Percentiles rank a stretch among this genome's conserved stretches.
Evolutionary conservation across 352 stramenopile species (phyloP).

Genomic region (Phytophthora europaea): DNA sequence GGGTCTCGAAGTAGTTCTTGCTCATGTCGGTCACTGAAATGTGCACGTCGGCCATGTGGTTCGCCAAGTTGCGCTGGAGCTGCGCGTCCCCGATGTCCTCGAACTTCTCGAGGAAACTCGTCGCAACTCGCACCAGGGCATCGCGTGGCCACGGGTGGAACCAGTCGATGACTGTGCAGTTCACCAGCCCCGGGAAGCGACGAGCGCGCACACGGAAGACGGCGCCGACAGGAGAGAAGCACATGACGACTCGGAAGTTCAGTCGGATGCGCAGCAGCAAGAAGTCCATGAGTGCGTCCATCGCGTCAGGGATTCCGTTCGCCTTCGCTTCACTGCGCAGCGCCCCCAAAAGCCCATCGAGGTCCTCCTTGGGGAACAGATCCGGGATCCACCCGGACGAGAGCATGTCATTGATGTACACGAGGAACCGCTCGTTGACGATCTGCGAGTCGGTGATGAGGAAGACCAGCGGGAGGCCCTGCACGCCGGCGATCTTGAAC

Average conservation of each 20-base stretch:
- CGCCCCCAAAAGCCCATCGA: slow-evolving; percentile 92
- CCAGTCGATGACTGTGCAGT: slow-evolving; percentile 98
- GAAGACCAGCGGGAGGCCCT: slow-evolving; percentile 96
- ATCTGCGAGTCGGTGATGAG: slow-evolving; percentile 99
- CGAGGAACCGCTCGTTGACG: slow-evolving; percentile 98
- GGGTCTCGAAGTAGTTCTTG: slow-evolving; percentile 95
- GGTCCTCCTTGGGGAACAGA: slow-evolving; percentile 97
- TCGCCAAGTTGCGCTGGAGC: slow-evolving; percentile 93
- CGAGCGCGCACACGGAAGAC: slow-evolving; percentile 96
- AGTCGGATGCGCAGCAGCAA: slow-evolving; percentile 94
- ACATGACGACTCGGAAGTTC: slow-evolving; percentile 98
- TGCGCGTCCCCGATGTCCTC: slow-evolving; percentile 88
- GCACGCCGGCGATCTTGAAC: slow-evolving; percentile 96
- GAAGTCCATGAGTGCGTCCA: slow-evolving; percentile 96
- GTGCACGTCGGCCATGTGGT: slow-evolving; percentile 98
- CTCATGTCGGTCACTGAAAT: slow-evolving; percentile 97
- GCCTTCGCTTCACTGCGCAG: slow-evolving; percentile 97
- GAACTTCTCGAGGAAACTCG: slow-evolving; percentile 96
- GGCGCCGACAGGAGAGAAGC: slow-evolving; percentile 98
- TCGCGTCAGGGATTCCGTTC: slow-evolving; percentile 94
- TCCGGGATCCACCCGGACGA: slow-evolving; percentile 97
- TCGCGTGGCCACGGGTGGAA: slow-evolving; percentile 98
- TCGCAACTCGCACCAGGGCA: slow-evolving; percentile 97
- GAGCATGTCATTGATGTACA: slow-evolving; percentile 99
- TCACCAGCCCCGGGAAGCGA: slow-evolving; percentile 97